Percentiles rank a stretch among this genome's conserved stretches.
Evolutionary conservation across 129 eudicot species (phyloP).

Genomic region (Pittosporum tobira): DNA sequence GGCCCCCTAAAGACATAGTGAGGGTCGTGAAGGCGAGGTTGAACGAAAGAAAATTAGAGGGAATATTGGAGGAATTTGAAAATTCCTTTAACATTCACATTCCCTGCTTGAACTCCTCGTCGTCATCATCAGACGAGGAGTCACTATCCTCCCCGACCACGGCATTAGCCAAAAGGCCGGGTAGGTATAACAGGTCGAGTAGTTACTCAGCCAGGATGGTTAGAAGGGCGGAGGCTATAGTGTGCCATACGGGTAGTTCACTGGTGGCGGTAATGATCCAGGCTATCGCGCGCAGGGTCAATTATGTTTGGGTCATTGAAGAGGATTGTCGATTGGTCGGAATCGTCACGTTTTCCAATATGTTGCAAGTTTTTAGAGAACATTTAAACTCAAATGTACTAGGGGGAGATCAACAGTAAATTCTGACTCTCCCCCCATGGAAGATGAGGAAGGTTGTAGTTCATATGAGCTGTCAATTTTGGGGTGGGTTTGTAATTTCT

Average conservation of each 20-base stretch:
- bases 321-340: constrained; percentile 63
- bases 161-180: constrained; percentile 8
- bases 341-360: constrained; percentile 56
- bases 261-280: constrained; percentile 91
- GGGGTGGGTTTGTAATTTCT: background rate
- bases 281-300: constrained; percentile 72
- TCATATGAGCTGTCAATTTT: constrained; percentile 20
- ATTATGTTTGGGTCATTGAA: constrained; percentile 81
- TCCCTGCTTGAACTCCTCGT: constrained; percentile 12
- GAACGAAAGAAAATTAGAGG: constrained; percentile 43
- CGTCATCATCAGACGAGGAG: constrained; percentile 43
- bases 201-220: constrained; percentile 65
- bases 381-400: constrained; percentile 44
- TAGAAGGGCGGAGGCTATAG: constrained; percentile 61
- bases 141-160: constrained; percentile 13
- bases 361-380: constrained; percentile 51
- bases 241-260: constrained; percentile 69
- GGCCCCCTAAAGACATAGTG: constrained; percentile 64
- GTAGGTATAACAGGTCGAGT: constrained; percentile 40
- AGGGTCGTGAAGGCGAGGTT: constrained; percentile 44
- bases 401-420: background rate
- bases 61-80: constrained; percentile 51
- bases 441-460: background rate
- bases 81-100: constrained; percentile 16
- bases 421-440: background rate